A percentile compares a stretch with the other conserved stretches of the same genome.
phyloP scores from a whole-genome alignment of 805 yeast genomes.

The Kodamaea leandrae region DNA sequence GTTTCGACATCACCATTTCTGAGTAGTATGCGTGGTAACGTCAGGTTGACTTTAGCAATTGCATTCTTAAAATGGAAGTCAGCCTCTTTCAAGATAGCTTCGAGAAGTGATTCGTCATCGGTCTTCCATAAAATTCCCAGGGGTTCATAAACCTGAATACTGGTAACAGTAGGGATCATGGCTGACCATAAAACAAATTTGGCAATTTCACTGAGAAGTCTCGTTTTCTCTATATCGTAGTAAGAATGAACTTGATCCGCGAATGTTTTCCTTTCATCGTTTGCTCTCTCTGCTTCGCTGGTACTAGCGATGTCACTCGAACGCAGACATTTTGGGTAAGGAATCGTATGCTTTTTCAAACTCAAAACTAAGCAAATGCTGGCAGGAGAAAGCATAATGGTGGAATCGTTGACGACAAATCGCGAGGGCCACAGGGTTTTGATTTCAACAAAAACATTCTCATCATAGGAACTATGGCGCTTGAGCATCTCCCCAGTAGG shows the following conservation, averaged over 20 bases:
- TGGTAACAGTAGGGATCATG: slow-evolving; percentile 17
- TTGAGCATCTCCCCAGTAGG: too few relatives aligned
- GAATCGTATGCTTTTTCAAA: background rate
- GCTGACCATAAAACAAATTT: slow-evolving; percentile 22
- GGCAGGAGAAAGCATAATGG: background rate
- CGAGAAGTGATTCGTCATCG: too few relatives aligned
- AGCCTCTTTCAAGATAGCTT: too few relatives aligned
- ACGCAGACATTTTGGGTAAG: background rate
- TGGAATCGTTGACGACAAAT: background rate
- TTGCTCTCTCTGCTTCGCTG: background rate
- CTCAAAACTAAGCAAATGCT: background rate
- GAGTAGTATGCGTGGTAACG: background rate
- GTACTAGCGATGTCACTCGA: too few relatives aligned
- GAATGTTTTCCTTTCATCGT: background rate
- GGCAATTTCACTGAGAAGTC: slow-evolving; percentile 1
- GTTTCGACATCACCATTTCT: background rate
- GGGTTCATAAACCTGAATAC: slow-evolving; percentile 22
- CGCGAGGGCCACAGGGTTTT: background rate
- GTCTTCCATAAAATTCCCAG: slow-evolving; percentile 22
- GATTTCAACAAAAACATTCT: background rate
- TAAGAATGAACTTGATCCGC: background rate
- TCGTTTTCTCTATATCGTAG: background rate
- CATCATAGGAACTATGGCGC: background rate
- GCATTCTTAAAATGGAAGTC: too few relatives aligned
- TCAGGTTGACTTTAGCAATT: too few relatives aligned